These are phyloP conservation scores for Psilocybe sp. DNA, from an alignment of 768 basidiomycete species.

Conservation along the genomic window DNA sequence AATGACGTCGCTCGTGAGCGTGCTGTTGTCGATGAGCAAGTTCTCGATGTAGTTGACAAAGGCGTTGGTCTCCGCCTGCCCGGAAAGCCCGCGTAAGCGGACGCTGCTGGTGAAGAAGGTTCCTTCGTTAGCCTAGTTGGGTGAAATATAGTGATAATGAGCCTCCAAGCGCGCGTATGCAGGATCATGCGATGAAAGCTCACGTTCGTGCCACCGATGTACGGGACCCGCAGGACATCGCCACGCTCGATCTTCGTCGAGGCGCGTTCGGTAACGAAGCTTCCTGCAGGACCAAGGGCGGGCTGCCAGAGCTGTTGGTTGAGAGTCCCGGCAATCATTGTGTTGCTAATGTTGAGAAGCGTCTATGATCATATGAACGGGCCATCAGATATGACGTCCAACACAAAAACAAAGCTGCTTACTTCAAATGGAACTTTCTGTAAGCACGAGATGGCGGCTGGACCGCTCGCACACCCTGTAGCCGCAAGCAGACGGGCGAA, in stretches of 20 bases:
- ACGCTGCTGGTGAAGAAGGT: constrained; percentile 40
- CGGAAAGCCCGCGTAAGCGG: constrained; percentile 33
- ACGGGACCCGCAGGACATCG: constrained; percentile 51
- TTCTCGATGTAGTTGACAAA: constrained; percentile 46
- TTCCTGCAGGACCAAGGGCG: constrained; percentile 47
- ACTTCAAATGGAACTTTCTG: constrained; percentile 44
- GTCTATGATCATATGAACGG: no score
- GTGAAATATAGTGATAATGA: no score
- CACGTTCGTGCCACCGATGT: constrained; percentile 56
- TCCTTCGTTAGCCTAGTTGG: constrained; percentile 51
- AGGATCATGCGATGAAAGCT: no score
- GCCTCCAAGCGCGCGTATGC: no score
- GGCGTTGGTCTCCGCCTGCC: constrained; percentile 36
- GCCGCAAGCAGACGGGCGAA: constrained; percentile 43
- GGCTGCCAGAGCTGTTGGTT: constrained; percentile 60
- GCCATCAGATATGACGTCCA: no score
- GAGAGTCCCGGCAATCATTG: constrained; percentile 41
- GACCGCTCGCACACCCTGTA: constrained; percentile 42
- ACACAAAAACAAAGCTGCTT: not conserved
- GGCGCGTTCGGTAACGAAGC: constrained; percentile 43
- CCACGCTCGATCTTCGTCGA: constrained; percentile 43
- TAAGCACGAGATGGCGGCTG: constrained; percentile 40
- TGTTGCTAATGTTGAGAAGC: constrained; percentile 44
- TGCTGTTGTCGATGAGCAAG: constrained; percentile 51
- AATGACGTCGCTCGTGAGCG: constrained; percentile 38